phyloP scores from a whole-genome alignment of 495 filamentous ascomycete genomes.

The Neurospora intermedia region DNA sequence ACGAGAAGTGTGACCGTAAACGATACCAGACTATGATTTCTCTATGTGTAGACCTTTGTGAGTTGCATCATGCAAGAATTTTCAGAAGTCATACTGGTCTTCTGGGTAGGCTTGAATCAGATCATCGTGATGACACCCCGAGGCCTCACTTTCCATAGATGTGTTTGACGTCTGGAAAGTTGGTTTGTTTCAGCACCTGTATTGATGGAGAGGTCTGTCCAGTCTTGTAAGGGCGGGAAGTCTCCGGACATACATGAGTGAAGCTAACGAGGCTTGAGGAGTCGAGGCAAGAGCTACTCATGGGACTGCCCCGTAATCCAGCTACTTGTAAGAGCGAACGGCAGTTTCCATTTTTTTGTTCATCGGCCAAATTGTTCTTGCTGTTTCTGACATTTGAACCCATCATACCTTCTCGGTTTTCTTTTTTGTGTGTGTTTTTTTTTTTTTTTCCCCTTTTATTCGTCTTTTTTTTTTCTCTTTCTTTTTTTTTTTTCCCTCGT shows the following conservation, averaged over 20 bases:
- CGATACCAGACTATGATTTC: neutral
- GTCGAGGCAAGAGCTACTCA: neutral
- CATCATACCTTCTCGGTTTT: neutral
- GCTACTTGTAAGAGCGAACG: neutral
- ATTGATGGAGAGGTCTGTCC: too few species aligned
- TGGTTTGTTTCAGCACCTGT: slow-evolving; percentile 14
- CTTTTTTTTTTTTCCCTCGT: neutral
- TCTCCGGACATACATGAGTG: neutral
- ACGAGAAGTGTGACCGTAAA: neutral
- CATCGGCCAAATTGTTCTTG: neutral
- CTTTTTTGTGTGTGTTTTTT: too few species aligned
- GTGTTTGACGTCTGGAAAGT: slow-evolving; percentile 74
- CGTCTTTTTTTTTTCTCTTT: neutral
- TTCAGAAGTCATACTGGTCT: neutral
- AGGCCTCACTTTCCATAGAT: slow-evolving; percentile 80
- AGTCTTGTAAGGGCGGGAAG: too few species aligned
- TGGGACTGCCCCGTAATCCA: neutral
- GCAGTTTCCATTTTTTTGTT: neutral
- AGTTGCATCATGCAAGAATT: neutral
- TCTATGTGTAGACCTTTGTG: neutral
- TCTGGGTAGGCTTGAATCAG: neutral
- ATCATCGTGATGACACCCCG: slow-evolving; percentile 25
- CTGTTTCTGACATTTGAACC: neutral
- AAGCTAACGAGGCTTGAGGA: neutral
- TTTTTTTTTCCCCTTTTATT: neutral